Conservation (phyloP, 768 basidiomycete species). For the Pleurotus tuoliensis region DNA sequence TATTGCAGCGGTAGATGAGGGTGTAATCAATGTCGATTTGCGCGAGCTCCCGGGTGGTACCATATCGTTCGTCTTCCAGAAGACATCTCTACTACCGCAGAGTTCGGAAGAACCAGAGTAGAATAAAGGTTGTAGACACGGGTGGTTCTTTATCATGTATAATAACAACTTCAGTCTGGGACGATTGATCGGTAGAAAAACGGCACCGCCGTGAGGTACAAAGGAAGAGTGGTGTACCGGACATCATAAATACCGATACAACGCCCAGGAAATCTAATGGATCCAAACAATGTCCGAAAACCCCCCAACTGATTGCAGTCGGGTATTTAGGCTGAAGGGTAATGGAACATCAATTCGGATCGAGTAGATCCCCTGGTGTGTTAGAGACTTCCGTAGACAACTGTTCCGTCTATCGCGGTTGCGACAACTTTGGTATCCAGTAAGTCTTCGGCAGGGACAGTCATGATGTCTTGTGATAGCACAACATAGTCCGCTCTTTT, state of each 20-base stretch:
- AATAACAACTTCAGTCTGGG: no score
- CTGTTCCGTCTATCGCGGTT: constrained; percentile 75
- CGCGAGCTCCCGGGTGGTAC: constrained; percentile 59
- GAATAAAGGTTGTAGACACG: no score
- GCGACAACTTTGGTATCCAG: constrained; percentile 64
- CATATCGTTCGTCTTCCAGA: constrained; percentile 75
- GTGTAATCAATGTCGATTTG: constrained; percentile 15
- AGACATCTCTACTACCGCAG: constrained; percentile 11
- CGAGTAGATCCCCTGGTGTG: background rate
- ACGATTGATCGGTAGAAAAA: no score
- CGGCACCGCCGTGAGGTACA: no score
- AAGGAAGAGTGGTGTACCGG: no score
- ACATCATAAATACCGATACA: background rate
- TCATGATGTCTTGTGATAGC: constrained; percentile 80
- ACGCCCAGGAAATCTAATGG: background rate
- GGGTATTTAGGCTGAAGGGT: background rate
- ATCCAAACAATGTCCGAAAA: background rate
- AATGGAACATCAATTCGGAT: background rate
- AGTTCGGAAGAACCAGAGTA: no score
- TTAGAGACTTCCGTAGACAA: constrained; percentile 35
- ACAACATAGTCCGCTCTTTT: constrained; percentile 87
- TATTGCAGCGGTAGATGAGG: constrained; percentile 32
- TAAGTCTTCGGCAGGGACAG: constrained; percentile 51
- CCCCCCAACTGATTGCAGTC: background rate
- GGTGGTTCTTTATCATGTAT: no score